phyloP scores from a whole-genome alignment of 2,329 filamentous ascomycete species.

The Trichoderma lentiforme region DNA sequence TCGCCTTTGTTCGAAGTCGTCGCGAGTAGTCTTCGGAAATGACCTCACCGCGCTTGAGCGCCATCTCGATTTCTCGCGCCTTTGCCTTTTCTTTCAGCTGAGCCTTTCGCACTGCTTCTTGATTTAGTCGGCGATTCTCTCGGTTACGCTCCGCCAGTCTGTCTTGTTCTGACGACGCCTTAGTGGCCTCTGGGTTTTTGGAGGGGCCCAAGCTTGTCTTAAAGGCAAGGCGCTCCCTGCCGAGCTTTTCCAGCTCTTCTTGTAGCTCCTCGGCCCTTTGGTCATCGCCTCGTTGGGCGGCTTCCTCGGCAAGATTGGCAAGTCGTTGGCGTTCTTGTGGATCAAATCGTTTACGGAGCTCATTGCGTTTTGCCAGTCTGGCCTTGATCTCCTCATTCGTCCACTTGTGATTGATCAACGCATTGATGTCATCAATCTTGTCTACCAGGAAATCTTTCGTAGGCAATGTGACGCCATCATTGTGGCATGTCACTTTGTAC shows the following conservation, averaged over 20 bases:
- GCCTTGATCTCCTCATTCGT: slow-evolving; percentile 78
- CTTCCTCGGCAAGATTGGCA: slow-evolving; percentile 62
- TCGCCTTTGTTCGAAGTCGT: slow-evolving; percentile 63
- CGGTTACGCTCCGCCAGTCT: slow-evolving; percentile 79
- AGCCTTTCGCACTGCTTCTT: slow-evolving; percentile 86
- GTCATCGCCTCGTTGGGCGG: slow-evolving; percentile 61
- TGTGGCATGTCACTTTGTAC: slow-evolving; percentile 70
- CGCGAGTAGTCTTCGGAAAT: slow-evolving; percentile 57
- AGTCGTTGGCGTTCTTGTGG: slow-evolving; percentile 67
- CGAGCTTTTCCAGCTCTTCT: slow-evolving; percentile 59
- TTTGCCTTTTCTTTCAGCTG: slow-evolving; percentile 75
- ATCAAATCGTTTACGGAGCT: slow-evolving; percentile 63
- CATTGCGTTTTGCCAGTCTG: slow-evolving; percentile 69
- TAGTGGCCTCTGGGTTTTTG: slow-evolving; percentile 50
- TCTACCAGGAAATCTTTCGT: slow-evolving; percentile 64
- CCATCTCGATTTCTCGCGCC: slow-evolving; percentile 57
- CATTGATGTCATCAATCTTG: slow-evolving; percentile 80
- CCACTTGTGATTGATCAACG: slow-evolving; percentile 74
- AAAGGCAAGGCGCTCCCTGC: slow-evolving; percentile 70
- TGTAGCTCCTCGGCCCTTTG: slow-evolving; percentile 53
- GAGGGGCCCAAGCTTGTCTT: slow-evolving; percentile 57
- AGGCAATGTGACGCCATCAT: slow-evolving; percentile 70
- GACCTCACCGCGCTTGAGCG: slow-evolving; percentile 60
- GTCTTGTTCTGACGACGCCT: slow-evolving; percentile 66
- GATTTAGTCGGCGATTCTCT: slow-evolving; percentile 78